Evolutionary conservation across 805 yeast species (phyloP).

Genomic region (Candida silvatica): DNA sequence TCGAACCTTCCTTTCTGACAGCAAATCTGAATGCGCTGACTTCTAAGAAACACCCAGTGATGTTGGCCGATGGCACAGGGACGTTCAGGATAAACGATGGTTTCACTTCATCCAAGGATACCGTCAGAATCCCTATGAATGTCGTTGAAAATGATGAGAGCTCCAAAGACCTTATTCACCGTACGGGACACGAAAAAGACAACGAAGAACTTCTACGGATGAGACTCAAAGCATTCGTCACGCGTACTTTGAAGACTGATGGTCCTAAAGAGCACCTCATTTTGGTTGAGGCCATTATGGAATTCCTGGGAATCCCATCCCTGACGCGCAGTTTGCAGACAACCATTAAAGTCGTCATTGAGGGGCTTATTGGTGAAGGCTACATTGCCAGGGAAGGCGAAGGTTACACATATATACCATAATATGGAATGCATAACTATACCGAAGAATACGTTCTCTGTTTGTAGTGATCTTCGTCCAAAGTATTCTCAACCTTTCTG

Average conservation of each 20-base stretch:
- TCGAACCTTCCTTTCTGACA: conserved; percentile 10
- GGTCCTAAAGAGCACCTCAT: background rate
- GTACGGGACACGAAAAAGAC: conserved; percentile 2
- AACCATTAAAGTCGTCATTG: background rate
- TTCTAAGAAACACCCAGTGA: conserved; percentile 8
- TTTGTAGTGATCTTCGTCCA: too few relatives aligned
- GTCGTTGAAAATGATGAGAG: background rate
- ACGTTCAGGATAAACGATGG: background rate
- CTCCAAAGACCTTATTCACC: too few relatives aligned
- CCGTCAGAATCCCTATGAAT: background rate
- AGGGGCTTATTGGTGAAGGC: background rate
- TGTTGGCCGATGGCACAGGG: background rate
- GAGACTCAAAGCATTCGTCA: conserved; percentile 1
- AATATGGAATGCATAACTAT: too few relatives aligned
- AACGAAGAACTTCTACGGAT: conserved; percentile 1
- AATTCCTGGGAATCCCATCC: too few relatives aligned
- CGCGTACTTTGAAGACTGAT: background rate
- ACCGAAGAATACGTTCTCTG: background rate
- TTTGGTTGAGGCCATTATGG: too few relatives aligned
- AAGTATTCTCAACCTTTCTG: too few relatives aligned
- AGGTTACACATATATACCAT: too few relatives aligned
- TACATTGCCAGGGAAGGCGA: conserved; percentile 1
- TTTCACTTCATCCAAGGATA: background rate
- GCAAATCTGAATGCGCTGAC: conserved; percentile 1
- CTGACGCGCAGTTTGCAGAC: too few relatives aligned